Percentiles rank a stretch among this genome's conserved stretches.
These are phyloP conservation scores for Leccinellum luteum DNA, from an alignment of 768 basidiomycete genomes.

Conservation along the genomic window DNA sequence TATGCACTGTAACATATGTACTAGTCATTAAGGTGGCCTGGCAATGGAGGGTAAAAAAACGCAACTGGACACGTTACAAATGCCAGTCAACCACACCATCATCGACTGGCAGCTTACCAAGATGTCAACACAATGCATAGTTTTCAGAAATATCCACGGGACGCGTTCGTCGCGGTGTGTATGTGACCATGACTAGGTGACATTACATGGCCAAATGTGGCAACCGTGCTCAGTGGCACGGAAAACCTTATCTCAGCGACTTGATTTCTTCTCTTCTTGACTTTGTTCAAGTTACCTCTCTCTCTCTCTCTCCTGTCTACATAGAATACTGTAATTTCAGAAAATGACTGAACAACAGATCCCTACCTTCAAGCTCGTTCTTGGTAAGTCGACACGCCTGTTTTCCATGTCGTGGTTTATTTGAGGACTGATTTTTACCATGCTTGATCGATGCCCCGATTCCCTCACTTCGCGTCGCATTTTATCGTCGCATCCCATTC, in stretches of 20 bases:
- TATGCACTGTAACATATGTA: neutral
- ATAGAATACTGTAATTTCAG: slow-evolving; percentile 23
- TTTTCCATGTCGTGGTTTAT: slow-evolving; percentile 5
- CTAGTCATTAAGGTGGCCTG: neutral
- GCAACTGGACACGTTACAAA: neutral
- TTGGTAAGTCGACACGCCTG: slow-evolving; percentile 58
- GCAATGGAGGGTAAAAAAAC: neutral
- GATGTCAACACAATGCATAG: neutral
- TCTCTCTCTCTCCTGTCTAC: slow-evolving; percentile 20
- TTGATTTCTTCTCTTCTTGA: slow-evolving; percentile 33
- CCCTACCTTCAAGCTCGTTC: slow-evolving; percentile 98
- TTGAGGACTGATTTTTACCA: slow-evolving; percentile 23
- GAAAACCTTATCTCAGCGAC: slow-evolving; percentile 37
- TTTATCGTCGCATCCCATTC: slow-evolving; percentile 7
- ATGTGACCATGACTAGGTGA: slow-evolving; percentile 1
- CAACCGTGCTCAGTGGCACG: slow-evolving; percentile 26
- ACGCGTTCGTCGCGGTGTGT: neutral
- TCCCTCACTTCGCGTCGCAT: slow-evolving; percentile 9
- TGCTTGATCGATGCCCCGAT: slow-evolving; percentile 53
- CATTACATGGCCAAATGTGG: slow-evolving; percentile 21
- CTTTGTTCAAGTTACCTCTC: slow-evolving; percentile 21
- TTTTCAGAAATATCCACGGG: neutral
- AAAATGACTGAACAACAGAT: slow-evolving; percentile 42
- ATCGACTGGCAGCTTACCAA: neutral
- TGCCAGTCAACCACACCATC: neutral